Evolutionary conservation across 2,329 filamentous ascomycete genomes (phyloP), one percentile per base, ranked within the genome.

Genomic region (Ceratocystis huliohia): DNA sequence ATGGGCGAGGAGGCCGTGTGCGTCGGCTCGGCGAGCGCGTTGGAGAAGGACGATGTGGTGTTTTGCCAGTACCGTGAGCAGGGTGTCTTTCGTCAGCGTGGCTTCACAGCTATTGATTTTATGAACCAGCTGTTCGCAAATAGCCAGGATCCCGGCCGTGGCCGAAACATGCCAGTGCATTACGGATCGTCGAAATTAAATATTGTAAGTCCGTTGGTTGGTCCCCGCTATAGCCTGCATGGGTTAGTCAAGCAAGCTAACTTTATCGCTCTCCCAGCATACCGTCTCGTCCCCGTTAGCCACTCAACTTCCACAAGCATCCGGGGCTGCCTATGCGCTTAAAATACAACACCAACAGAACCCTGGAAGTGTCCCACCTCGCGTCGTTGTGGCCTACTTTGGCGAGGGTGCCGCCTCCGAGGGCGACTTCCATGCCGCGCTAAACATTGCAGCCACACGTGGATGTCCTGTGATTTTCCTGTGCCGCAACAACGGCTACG

Each of bases 111-210:
- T 59, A 85, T 86, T 61, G 86, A 97, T 68, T 97, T 97, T 73
- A 97, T 99, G 94, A 88, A 85, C 71, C 94, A 99, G 75, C 78
- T 99, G 7, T 96, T 97, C 77, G 86, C 92, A 22, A 97, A 96
- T 73, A 82, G 79, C 65, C 84, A 90, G 69, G 94, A 99, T 71
- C 76, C 81, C 0, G 92, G 93, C 1, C 83, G 81, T 68, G 94
- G 92, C 1, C 85, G 93, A 69, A 97, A 96, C 72, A 99, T 99
- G 94, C 94, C 94, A 0, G 89, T 97, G 15, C 94, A 99, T 76
- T 99, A 97, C 73, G 92, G 92, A 61, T 91, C 88, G 74, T 84
- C 81, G 67, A 86, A 89, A 69, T 79, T 95, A 67, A 91, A 96
- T 71, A 91, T 96, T 72, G 88, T 92, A 74, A 74, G 84, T 78